Conservation (phyloP, 1,139 yeast genomes). For the Nakaseomyces bracarensis region DNA sequence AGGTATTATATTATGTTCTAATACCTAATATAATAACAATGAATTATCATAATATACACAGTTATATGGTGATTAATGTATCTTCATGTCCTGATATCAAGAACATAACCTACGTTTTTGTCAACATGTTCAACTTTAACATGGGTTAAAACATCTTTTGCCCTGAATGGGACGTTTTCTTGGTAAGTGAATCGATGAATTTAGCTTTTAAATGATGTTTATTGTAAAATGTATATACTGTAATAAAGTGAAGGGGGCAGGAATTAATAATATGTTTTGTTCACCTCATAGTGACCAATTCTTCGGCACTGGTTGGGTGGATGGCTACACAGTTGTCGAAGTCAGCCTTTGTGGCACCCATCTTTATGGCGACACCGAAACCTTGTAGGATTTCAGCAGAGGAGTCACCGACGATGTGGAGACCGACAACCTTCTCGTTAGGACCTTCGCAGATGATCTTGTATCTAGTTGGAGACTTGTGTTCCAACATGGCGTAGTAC, state of each 20-base stretch:
- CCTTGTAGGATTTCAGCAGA: slow-evolving; percentile 95
- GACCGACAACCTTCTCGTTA: slow-evolving; percentile 89
- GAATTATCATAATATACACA: too few species aligned
- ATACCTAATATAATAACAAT: too few species aligned
- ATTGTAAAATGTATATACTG: background rate
- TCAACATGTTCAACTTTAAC: too few species aligned
- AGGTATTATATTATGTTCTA: too few species aligned
- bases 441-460: slow-evolving; percentile 70
- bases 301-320: slow-evolving; percentile 98
- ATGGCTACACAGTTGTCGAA: slow-evolving; percentile 95
- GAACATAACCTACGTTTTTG: too few species aligned
- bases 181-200: too few species aligned
- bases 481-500: slow-evolving; percentile 85
- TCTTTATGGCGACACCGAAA: slow-evolving; percentile 92
- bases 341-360: slow-evolving; percentile 96
- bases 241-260: background rate
- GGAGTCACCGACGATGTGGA: slow-evolving; percentile 84
- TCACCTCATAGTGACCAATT: slow-evolving; percentile 77
- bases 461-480: slow-evolving; percentile 82
- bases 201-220: too few species aligned
- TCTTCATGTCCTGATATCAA: too few species aligned
- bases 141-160: too few species aligned
- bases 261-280: background rate
- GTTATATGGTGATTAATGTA: too few species aligned
- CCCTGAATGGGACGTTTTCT: too few species aligned